Percentiles rank a stretch among this genome's conserved stretches.
Conservation (phyloP, 148 eudicot species). For the Polygonum maritimum region DNA sequence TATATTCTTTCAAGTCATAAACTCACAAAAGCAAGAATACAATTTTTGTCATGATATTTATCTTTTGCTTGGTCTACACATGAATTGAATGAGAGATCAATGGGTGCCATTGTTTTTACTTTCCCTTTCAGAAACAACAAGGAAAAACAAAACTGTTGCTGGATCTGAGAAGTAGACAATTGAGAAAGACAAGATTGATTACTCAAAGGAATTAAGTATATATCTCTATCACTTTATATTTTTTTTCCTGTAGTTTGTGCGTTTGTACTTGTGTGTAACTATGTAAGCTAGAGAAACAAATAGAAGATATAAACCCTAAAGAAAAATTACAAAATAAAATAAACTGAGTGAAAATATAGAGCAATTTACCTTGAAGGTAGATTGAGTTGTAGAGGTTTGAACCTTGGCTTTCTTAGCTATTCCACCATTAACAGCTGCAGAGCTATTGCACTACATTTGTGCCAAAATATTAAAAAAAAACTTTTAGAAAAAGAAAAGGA, state of each 20-base stretch:
- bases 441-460: conserved; percentile 48
- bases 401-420: conserved; percentile 66
- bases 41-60: neutral
- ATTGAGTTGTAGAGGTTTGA: conserved; percentile 56
- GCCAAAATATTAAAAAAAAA: neutral
- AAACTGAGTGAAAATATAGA: neutral
- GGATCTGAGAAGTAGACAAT: conserved; percentile 10
- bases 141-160: neutral
- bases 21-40: conserved; percentile 7
- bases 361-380: conserved; percentile 60
- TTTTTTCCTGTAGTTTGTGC: neutral
- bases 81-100: neutral
- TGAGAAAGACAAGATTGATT: conserved; percentile 6
- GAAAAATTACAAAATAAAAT: neutral
- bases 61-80: neutral
- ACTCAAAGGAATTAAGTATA: neutral
- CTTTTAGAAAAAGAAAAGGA: neutral
- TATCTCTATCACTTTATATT: neutral
- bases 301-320: neutral
- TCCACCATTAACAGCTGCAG: conserved; percentile 48
- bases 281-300: neutral
- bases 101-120: neutral
- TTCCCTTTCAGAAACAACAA: neutral
- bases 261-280: conserved; percentile 1
- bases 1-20: conserved; percentile 1